These are phyloP conservation scores for Zygosaccharomyces siamensis DNA, from an alignment of 805 yeast species.

Conservation along the genomic window DNA sequence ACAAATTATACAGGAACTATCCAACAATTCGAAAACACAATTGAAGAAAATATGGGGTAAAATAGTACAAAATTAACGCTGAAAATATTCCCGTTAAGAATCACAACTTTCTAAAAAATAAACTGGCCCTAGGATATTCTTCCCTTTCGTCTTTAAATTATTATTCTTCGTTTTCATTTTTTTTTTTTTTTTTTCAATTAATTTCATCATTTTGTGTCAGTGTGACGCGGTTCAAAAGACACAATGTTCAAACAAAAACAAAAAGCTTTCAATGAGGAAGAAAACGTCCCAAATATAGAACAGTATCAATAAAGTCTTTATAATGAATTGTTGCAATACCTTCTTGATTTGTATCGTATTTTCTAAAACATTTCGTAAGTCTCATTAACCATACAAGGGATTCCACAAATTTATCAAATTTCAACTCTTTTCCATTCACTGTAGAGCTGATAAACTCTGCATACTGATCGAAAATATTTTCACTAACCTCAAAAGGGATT, in stretches of 20 bases:
- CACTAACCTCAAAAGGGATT: conserved; percentile 34
- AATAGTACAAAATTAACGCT: neutral
- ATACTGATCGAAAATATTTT: conserved; percentile 35
- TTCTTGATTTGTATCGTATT: conserved; percentile 66
- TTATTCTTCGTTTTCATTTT: no score
- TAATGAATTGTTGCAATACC: conserved; percentile 66
- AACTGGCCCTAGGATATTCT: neutral
- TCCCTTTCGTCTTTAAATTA: neutral
- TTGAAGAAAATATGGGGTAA: neutral
- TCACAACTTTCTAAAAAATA: neutral
- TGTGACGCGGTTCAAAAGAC: neutral
- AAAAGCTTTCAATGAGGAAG: conserved; percentile 24
- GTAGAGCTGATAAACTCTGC: conserved; percentile 31
- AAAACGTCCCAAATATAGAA: conserved; percentile 37
- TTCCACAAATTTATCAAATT: conserved; percentile 80
- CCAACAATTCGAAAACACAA: neutral
- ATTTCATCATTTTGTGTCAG: conserved; percentile 2
- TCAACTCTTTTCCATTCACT: conserved; percentile 40
- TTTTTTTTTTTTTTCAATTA: neutral
- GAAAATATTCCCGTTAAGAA: neutral
- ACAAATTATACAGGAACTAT: neutral
- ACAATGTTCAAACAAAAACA: neutral
- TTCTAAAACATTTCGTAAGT: conserved; percentile 72
- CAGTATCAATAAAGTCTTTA: conserved; percentile 59
- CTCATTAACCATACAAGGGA: conserved; percentile 70